These are phyloP conservation scores for Monilinia fructicola DNA, from an alignment of 2,329 filamentous ascomycete genomes.

Conservation along the genomic window DNA sequence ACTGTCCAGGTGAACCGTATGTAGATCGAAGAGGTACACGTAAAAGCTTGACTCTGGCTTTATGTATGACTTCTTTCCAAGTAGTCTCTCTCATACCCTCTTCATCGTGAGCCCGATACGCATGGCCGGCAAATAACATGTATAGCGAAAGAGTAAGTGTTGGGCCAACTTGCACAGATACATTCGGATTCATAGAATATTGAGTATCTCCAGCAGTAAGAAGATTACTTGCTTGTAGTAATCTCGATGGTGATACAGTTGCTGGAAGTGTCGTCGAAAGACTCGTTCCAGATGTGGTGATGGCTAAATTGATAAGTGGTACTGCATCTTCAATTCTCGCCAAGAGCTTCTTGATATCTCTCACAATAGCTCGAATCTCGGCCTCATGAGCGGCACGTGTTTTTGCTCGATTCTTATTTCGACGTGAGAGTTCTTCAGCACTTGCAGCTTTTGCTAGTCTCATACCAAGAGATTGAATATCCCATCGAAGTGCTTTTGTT, in stretches of 20 bases:
- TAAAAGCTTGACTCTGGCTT: conserved; percentile 74
- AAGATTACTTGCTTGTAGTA: conserved; percentile 90
- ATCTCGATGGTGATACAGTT: conserved; percentile 82
- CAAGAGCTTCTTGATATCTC: conserved; percentile 73
- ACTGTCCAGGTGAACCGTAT: conserved; percentile 19
- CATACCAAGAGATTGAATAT: conserved; percentile 77
- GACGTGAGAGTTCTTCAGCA: conserved; percentile 55
- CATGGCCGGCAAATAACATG: conserved; percentile 88
- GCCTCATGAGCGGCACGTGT: conserved; percentile 57
- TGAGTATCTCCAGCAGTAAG: conserved; percentile 83
- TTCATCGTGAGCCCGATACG: conserved; percentile 47
- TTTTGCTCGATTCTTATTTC: conserved; percentile 47
- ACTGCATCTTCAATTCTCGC: conserved; percentile 85
- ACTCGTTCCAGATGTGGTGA: conserved; percentile 88
- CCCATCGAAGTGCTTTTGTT: conserved; percentile 77
- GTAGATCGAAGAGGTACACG: conserved; percentile 34
- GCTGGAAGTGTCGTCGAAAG: conserved; percentile 76
- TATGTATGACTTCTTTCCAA: conserved; percentile 97
- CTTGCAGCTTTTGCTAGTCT: conserved; percentile 69
- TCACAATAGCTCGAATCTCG: conserved; percentile 68
- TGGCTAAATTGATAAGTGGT: conserved; percentile 87
- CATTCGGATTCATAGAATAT: conserved; percentile 64
- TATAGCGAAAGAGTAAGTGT: conserved; percentile 86
- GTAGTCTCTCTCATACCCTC: conserved; percentile 50
- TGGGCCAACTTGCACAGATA: conserved; percentile 79